Evolutionary conservation across 148 eudicot genomes (phyloP).

Genomic region (Beta vulgaris): DNA sequence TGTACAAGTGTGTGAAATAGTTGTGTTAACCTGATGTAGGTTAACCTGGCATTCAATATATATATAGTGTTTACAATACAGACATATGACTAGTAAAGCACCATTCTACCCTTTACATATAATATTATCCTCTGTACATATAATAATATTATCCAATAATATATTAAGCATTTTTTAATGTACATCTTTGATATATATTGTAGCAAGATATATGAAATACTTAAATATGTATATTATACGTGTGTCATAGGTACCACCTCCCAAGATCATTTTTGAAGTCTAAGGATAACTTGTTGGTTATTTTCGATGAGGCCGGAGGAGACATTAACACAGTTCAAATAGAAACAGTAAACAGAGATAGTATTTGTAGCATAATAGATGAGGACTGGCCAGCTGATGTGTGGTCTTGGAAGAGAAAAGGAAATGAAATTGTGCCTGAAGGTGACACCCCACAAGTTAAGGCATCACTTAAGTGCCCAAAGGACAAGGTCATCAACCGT

Average conservation of each 20-base stretch:
- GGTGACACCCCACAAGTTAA: constrained; percentile 27
- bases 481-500: constrained; percentile 36
- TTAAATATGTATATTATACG: too few species aligned
- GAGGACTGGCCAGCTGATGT: constrained; percentile 54
- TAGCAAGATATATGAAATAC: too few species aligned
- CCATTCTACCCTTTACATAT: too few species aligned
- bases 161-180: too few species aligned
- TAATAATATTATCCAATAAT: too few species aligned
- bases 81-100: too few species aligned
- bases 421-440: constrained; percentile 23
- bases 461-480: constrained; percentile 52
- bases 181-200: too few species aligned
- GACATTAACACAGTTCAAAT: constrained; percentile 46
- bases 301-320: constrained; percentile 76
- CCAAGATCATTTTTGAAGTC: constrained; percentile 75
- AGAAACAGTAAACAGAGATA: constrained; percentile 51
- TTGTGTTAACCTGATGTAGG: too few species aligned
- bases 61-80: too few species aligned
- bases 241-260: constrained; percentile 69
- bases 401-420: constrained; percentile 45
- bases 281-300: constrained; percentile 60
- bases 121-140: too few species aligned
- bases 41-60: too few species aligned
- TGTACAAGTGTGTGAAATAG: too few species aligned
- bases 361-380: constrained; percentile 52